Evolutionary conservation across 805 yeast species (phyloP).

Genomic region (Suhomyces kilbournensis): DNA sequence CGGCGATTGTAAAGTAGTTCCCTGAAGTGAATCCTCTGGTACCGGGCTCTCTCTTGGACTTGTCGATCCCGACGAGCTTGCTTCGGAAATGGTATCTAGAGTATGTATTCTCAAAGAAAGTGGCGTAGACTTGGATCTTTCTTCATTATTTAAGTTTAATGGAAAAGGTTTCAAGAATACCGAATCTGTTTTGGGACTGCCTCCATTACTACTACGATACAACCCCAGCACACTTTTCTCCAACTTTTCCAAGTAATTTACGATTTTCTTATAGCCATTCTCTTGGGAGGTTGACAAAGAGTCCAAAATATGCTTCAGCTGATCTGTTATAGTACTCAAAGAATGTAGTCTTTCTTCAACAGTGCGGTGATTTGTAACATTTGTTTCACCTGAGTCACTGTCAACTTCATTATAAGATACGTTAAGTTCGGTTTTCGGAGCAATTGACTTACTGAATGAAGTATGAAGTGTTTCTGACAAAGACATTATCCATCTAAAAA

Average conservation of each 20-base stretch:
- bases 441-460: not conserved
- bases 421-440: not conserved
- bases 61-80: not conserved
- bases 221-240: conserved; percentile 1
- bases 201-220: not conserved
- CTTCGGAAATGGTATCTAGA: not conserved
- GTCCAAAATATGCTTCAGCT: conserved; percentile 1
- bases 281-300: not conserved
- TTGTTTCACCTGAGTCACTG: not conserved
- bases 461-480: not conserved
- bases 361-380: not conserved
- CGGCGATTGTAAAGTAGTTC: not conserved
- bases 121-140: not conserved
- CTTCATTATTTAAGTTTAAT: conserved; percentile 9
- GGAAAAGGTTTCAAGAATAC: conserved; percentile 18
- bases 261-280: not conserved
- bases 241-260: not conserved
- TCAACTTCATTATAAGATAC: not conserved
- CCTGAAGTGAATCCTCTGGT: not conserved
- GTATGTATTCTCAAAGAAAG: not conserved
- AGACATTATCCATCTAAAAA: conserved; percentile 14
- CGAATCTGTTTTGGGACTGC: not conserved
- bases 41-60: not conserved
- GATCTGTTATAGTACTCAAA: not conserved
- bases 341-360: not conserved